Conservation (phyloP, 73 alveolate genomes). For the Urostyla sp. region DNA sequence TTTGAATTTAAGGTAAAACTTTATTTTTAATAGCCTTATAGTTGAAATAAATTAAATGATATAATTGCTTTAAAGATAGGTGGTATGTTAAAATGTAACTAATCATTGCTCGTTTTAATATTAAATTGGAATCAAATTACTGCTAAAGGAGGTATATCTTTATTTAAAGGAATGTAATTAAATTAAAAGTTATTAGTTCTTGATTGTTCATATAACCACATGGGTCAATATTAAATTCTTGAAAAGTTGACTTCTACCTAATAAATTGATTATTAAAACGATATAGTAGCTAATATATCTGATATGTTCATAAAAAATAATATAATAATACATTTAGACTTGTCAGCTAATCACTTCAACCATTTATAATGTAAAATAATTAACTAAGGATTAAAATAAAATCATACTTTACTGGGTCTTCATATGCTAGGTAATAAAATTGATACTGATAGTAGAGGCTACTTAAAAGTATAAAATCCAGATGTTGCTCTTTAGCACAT, state of each 20-base stretch:
- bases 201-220: conserved; percentile 8
- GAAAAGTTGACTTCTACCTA: background rate
- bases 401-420: conserved; percentile 86
- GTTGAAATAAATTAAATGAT: too few relatives aligned
- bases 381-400: conserved; percentile 77
- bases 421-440: conserved; percentile 89
- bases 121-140: conserved; percentile 31
- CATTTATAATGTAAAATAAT: conserved; percentile 56
- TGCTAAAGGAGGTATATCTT: conserved; percentile 20
- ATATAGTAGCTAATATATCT: background rate
- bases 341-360: conserved; percentile 34
- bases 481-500: conserved; percentile 48
- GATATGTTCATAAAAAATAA: background rate
- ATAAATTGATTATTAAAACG: background rate
- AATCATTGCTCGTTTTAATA: background rate
- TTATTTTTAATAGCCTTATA: too few relatives aligned
- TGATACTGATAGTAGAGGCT: conserved; percentile 84
- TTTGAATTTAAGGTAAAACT: conserved; percentile 8
- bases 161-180: background rate
- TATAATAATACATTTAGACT: conserved; percentile 18
- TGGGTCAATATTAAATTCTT: conserved; percentile 1
- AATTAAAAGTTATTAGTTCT: background rate
- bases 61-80: background rate
- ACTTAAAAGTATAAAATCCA: conserved; percentile 24
- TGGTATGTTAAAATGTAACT: conserved; percentile 1